phyloP scores from a whole-genome alignment of 2,329 filamentous ascomycete species.

The Colletotrichum horii region DNA sequence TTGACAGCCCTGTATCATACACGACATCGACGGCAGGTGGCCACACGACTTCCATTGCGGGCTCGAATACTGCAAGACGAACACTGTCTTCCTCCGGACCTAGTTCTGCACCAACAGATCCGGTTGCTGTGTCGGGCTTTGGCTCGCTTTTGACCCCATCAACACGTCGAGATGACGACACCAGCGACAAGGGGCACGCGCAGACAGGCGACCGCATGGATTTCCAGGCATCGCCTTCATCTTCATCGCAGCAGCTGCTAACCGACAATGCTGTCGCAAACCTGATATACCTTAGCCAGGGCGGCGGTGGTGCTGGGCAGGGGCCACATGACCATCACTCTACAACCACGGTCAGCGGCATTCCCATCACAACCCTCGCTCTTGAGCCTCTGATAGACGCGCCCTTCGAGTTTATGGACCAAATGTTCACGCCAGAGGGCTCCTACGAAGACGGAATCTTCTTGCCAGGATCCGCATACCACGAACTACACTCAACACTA shows the following conservation, averaged over 20 bases:
- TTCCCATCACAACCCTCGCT: slow-evolving; percentile 6
- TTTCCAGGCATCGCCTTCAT: slow-evolving; percentile 21
- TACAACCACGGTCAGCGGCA: neutral
- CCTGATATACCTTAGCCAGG: slow-evolving; percentile 37
- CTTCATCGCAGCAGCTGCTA: slow-evolving; percentile 29
- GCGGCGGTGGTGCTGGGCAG: slow-evolving; percentile 23
- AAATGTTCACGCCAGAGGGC: slow-evolving; percentile 36
- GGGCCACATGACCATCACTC: neutral
- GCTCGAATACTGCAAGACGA: neutral
- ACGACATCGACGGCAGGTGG: slow-evolving; percentile 8
- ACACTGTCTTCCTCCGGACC: neutral
- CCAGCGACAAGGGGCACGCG: neutral
- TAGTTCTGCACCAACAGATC: neutral
- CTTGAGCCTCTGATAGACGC: slow-evolving; percentile 15
- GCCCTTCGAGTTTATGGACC: slow-evolving; percentile 24
- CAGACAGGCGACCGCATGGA: neutral
- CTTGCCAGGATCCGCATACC: slow-evolving; percentile 50
- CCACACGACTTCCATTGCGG: neutral
- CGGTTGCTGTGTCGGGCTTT: neutral
- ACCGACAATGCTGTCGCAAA: slow-evolving; percentile 41
- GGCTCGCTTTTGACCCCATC: neutral
- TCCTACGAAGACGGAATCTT: slow-evolving; percentile 47
- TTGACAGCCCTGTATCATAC: slow-evolving; percentile 9
- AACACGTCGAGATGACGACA: neutral
- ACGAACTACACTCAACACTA: slow-evolving; percentile 49